Evolutionary conservation across 768 basidiomycete species (phyloP), one percentile per base, ranked within the genome.

Genomic region (Russula abietina): DNA sequence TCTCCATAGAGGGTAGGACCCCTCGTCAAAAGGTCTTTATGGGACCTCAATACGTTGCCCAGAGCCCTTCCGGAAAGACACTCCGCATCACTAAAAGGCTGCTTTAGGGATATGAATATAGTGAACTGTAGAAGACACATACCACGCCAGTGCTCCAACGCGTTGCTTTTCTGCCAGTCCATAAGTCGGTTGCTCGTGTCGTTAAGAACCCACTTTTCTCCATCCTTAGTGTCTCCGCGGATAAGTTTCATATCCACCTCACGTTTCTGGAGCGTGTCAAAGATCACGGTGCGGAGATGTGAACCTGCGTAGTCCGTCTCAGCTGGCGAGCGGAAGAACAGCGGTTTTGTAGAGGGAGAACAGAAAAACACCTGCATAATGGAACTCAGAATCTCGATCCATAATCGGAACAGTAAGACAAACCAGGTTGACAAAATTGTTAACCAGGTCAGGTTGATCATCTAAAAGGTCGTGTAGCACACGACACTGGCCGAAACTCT

Each of bases 131-230:
- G 14, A 43, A 26, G 38, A n/a, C 30, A 78, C 86, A 66, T 70
- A 89, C 89, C 71, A 64, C 79, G 79, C 93, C 93, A 97, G 69
- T 93, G 91, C 48, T 84, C 80, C 50, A 84, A 65, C 1, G 85
- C 84, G 67, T 83, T 83, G 39, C 76, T 77, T 30, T 81, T 74
- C 71, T 94, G 91, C 78, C 89, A 82, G 41, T 79, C 77, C 36
- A 81, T 81, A 61, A 93, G 73, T 32, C 79, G 78, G 69, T 90
- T 90, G 43, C 79, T 73, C 46, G 71, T 70, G 74, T 93, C 89
- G 0, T 79, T 84, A 59, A 93, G 69, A 46, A 90, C 72, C 62
- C 81, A 82, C n/a, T 73, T 69, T 19, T 74, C 73, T 41, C 76
- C 73, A 4, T 79, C 72, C 54, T 78, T 76, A 28, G 76, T 75